Conservation (phyloP, 2,329 filamentous ascomycete species). For the Elsinoe arachidis region DNA sequence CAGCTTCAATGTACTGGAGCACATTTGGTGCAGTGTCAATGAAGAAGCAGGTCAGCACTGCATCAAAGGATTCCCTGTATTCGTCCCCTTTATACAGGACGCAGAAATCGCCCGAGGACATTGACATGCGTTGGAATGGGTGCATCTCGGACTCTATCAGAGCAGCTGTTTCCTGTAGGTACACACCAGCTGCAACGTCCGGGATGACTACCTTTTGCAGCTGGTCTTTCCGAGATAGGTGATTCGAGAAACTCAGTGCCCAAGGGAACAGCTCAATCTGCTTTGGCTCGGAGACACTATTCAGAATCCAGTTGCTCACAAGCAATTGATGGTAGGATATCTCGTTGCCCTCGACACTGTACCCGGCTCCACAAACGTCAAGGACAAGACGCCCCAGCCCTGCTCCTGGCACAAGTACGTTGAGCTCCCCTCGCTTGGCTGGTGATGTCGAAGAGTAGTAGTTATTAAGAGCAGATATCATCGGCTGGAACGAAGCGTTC, state of each 20-base stretch:
- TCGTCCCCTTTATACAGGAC: conserved; percentile 65
- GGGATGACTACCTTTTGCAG: conserved; percentile 65
- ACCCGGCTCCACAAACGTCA: conserved; percentile 68
- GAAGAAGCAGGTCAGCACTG: conserved; percentile 86
- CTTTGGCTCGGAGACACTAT: conserved; percentile 50
- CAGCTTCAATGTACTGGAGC: conserved; percentile 79
- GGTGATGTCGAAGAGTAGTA: conserved; percentile 31
- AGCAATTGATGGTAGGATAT: conserved; percentile 97
- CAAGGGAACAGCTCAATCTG: conserved; percentile 76
- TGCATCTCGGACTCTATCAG: conserved; percentile 22
- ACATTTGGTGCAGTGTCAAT: conserved; percentile 94
- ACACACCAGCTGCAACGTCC: conserved; percentile 51
- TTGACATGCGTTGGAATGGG: conserved; percentile 65
- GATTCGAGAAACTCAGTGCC: conserved; percentile 81
- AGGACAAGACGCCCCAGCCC: conserved; percentile 84
- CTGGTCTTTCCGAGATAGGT: conserved; percentile 64
- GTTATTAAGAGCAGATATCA: conserved; percentile 55
- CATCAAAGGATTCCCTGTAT: conserved; percentile 60
- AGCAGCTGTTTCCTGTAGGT: conserved; percentile 25
- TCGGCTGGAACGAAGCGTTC: conserved; percentile 64
- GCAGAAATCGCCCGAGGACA: conserved; percentile 89
- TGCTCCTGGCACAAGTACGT: conserved; percentile 77
- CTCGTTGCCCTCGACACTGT: conserved; percentile 74
- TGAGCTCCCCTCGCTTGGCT: conserved; percentile 31
- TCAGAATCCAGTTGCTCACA: conserved; percentile 68